Evolutionary conservation across 2,329 filamentous ascomycete species (phyloP), one percentile per base, ranked within the genome.

Genomic region (Phaeomoniella chlamydospora): DNA sequence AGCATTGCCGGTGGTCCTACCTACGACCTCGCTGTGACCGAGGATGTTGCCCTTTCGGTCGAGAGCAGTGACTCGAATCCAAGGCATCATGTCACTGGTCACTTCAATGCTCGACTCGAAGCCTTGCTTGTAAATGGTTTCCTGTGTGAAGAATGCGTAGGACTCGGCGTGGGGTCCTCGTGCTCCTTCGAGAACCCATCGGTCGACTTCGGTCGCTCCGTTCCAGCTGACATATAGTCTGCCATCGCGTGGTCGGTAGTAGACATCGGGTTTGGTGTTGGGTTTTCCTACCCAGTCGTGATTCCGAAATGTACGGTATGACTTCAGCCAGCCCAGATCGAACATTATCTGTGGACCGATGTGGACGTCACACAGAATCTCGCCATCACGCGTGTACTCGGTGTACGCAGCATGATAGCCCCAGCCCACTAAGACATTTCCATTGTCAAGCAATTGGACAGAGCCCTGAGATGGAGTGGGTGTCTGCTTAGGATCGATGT

Each of bases 281-380:
- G 69, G 68, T 9, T 54, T 48, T 0, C 65, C 68, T 3, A 59
- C 58, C 68, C 71, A 77, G 37, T 63, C 55, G 16, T 45, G 43
- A 4, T 34, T 37, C 45, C 68, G 70, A 49, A 67, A 67, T 2
- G 62, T 64, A 18, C 71, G 63, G 44, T 76, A 77, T 36, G 65
- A 70, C 45, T 67, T 61, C 2, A 68, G 61, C 12, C 48, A 42
- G 2, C 47, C 48, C 18, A 49, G 45, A 45, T 54, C 33, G 50
- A 47, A 49, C 49, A 44, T 50, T 47, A 39, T 49, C 51, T 41
- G 61, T n/a, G 22, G 22, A n/a, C 22, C 22, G 22, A 26, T 26
- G 16, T 45, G 44, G 2, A 48, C 55, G 52, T 52, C 57, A 31
- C 55, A 47, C 1, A 57, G 35, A 2, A 54, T 32, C 16, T 52